These are phyloP conservation scores for Chytridium lagenaria DNA, from an alignment of 371 early-diverging fungal species.

Conservation along the genomic window DNA sequence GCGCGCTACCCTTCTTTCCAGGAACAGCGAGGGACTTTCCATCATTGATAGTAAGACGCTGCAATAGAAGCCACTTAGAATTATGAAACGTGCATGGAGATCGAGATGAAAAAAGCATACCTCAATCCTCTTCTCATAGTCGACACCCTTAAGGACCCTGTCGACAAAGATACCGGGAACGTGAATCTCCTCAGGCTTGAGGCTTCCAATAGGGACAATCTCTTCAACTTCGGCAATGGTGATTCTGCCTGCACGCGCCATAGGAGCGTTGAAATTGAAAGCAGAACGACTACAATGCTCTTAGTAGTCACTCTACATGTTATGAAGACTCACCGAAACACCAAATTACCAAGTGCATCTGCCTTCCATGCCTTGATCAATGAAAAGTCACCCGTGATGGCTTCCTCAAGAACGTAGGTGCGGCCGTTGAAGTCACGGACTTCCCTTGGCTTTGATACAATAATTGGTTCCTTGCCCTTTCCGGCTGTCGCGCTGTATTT, in stretches of 20 bases:
- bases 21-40: conserved; percentile 35
- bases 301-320: background rate
- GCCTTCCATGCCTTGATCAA: conserved; percentile 80
- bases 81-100: too few species aligned
- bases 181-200: conserved; percentile 72
- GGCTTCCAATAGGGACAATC: conserved; percentile 69
- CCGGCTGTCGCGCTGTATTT: conserved; percentile 58
- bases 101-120: conserved; percentile 1
- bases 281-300: conserved; percentile 54
- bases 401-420: conserved; percentile 72
- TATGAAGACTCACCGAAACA: conserved; percentile 50
- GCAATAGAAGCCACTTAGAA: background rate
- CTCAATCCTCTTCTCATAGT: conserved; percentile 74
- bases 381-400: conserved; percentile 70
- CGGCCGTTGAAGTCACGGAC: conserved; percentile 64
- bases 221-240: conserved; percentile 78
- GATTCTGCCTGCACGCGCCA: conserved; percentile 50
- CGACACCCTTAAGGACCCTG: conserved; percentile 65
- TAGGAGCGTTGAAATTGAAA: conserved; percentile 72
- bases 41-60: conserved; percentile 35
- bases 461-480: conserved; percentile 48
- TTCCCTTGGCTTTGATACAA: conserved; percentile 59
- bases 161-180: conserved; percentile 72
- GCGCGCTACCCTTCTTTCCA: conserved; percentile 25
- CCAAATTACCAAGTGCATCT: conserved; percentile 70